A percentile compares a stretch with the other conserved stretches of the same genome.
Evolutionary conservation across 805 yeast species (phyloP).

Genomic region (Yamadazyma olivae): DNA sequence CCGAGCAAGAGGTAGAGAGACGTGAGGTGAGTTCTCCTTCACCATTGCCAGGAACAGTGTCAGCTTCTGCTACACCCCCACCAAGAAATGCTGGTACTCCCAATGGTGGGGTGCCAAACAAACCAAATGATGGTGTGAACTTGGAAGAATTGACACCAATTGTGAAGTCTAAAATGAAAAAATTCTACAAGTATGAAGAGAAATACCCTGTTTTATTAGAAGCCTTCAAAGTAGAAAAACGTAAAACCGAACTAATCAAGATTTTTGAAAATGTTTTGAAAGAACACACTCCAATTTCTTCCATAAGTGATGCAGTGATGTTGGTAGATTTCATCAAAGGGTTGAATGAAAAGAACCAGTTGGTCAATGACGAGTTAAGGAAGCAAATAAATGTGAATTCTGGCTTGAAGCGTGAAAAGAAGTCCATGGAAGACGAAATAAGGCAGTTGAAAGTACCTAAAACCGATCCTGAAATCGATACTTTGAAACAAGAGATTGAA

Average conservation of each 20-base stretch:
- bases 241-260: constrained; percentile 55
- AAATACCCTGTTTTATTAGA: constrained; percentile 82
- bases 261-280: constrained; percentile 66
- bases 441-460: background rate
- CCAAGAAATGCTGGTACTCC: constrained; percentile 1
- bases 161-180: constrained; percentile 60
- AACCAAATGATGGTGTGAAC: constrained; percentile 19
- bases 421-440: constrained; percentile 7
- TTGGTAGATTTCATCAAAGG: constrained; percentile 69
- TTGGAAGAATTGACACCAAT: constrained; percentile 52
- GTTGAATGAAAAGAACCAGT: constrained; percentile 52
- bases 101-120: background rate
- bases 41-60: background rate
- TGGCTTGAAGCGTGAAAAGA: constrained; percentile 14
- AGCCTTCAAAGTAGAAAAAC: constrained; percentile 82
- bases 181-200: constrained; percentile 82
- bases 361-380: constrained; percentile 67
- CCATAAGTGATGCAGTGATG: constrained; percentile 68
- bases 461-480: constrained; percentile 9
- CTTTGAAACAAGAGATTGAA: background rate
- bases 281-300: constrained; percentile 78
- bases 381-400: constrained; percentile 34
- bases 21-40: background rate
- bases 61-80: constrained; percentile 1
- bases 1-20: constrained; percentile 2